phyloP scores from a whole-genome alignment of 2,329 filamentous ascomycete species.

The Ophiosphaerella herpotricha region DNA sequence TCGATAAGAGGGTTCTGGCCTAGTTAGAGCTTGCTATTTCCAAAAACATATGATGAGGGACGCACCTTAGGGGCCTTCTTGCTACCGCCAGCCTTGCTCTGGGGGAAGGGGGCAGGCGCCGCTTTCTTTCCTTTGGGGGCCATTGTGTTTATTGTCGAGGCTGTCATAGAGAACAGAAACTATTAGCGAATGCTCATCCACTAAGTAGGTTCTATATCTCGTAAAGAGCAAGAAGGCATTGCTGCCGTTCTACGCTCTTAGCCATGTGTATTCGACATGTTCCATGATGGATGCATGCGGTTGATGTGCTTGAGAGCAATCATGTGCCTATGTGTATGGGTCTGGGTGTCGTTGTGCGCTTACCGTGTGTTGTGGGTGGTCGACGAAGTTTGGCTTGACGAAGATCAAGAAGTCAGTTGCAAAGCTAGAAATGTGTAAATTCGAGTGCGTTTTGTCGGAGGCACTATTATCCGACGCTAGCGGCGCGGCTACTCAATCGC shows the following conservation, averaged over 20 bases:
- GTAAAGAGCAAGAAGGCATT: constrained; percentile 45
- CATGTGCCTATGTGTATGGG: constrained; percentile 1
- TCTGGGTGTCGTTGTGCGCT: constrained; percentile 35
- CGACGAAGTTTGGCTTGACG: constrained; percentile 39
- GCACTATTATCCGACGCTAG: constrained; percentile 21
- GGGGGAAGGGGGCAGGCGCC: constrained; percentile 76
- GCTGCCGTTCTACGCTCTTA: constrained; percentile 44
- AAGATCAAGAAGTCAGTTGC: constrained; percentile 18
- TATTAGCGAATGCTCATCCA: constrained; percentile 84
- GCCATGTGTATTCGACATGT: constrained; percentile 44
- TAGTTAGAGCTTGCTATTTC: constrained; percentile 23
- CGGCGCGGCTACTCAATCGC: constrained; percentile 3
- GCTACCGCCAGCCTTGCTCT: constrained; percentile 73
- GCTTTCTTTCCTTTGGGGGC: constrained; percentile 95
- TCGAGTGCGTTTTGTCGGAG: constrained; percentile 18
- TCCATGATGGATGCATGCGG: constrained; percentile 38
- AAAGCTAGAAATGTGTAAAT: constrained; percentile 23
- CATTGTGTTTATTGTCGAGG: constrained; percentile 63
- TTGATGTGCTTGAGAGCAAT: constrained; percentile 38
- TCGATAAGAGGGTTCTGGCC: constrained; percentile 96
- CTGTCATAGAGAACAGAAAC: constrained; percentile 99
- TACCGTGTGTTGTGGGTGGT: constrained; percentile 44
- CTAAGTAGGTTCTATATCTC: constrained; percentile 58
- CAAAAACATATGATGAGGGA: constrained; percentile 29
- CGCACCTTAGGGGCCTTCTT: constrained; percentile 98